These are phyloP conservation scores for Boechera divaricarpa DNA, from an alignment of 345 rosid species.

Conservation along the genomic window DNA sequence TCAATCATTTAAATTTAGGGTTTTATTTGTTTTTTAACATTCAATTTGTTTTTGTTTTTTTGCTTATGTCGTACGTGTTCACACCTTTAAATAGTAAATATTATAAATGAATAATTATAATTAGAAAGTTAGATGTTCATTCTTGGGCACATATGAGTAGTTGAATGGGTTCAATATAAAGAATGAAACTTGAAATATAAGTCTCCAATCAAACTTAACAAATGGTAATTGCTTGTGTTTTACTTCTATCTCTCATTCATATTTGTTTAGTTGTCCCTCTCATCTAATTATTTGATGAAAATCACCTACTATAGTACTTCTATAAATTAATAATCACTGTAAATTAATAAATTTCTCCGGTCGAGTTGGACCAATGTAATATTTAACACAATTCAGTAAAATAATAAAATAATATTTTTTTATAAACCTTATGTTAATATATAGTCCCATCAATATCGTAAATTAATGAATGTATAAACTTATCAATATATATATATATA, in stretches of 20 bases:
- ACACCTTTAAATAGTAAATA: neutral
- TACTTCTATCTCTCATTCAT: constrained; percentile 32
- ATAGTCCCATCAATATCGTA: no score
- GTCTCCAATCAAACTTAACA: constrained; percentile 27
- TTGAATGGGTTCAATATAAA: constrained; percentile 16
- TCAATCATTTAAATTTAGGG: neutral
- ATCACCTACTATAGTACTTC: neutral
- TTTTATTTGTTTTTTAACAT: neutral
- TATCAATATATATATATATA: no score
- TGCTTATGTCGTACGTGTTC: neutral
- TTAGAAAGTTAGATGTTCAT: constrained; percentile 10
- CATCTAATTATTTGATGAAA: constrained; percentile 20
- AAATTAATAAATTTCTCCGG: no score
- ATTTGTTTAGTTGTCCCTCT: constrained; percentile 35
- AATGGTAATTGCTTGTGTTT: constrained; percentile 33
- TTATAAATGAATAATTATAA: neutral
- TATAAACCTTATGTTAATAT: no score
- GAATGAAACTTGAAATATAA: constrained; percentile 35
- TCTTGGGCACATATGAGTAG: constrained; percentile 8
- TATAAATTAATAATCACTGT: no score
- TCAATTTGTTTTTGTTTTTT: neutral
- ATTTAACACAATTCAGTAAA: no score
- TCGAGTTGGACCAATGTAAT: no score
- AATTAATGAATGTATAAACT: no score
- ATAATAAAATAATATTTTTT: no score